Evolutionary conservation across 129 eudicot species (phyloP), one percentile per base, ranked within the genome.

Genomic region (Glebionis coronaria): DNA sequence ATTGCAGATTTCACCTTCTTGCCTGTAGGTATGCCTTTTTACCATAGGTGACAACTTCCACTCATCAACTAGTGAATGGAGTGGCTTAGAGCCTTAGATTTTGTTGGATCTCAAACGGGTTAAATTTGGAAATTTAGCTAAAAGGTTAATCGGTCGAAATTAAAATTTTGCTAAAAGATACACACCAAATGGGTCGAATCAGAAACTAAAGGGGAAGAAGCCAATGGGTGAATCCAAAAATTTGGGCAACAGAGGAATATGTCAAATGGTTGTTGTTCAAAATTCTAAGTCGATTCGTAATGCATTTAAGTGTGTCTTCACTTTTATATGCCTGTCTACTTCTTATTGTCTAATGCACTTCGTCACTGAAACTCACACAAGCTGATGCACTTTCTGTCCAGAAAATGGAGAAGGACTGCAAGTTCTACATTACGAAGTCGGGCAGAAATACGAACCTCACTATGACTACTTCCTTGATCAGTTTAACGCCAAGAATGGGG

Each of bases 391-490:
- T 50, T 10, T 27, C 18, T 57, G 44, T 68, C 9, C 84, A 91
- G 98, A 88, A 69, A 84, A 92, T 56, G 98, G 98, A 27, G 98
- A 92, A 86, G 96, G 96, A 13, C 81, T 88, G 56, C 98, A 92
- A 80, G 71, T 92, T 80, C 80, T 92, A 40, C 98, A 88, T 80
- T 92, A 88, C 70, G 91, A 88, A 84, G 98, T 80, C 16, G 96
- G 96, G 8, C 95, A 92, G 82, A 88, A 80, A 68, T 92, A 88
- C 45, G 98, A 92, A 65, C 96, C 98, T 67, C 98, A 88, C 78
- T 85, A 38, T 69, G 98, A 92, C 81, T 92, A 88, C 79, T 92
- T 88, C 67, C 79, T 67, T 42, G 96, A 92, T 69, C 91, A 82
- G 44, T 88, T 61, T 61, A 92, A 88, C 76, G 73, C 91, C 29